Evolutionary conservation across 2,329 filamentous ascomycete genomes (phyloP).

Genomic region (Xylaria sp.): DNA sequence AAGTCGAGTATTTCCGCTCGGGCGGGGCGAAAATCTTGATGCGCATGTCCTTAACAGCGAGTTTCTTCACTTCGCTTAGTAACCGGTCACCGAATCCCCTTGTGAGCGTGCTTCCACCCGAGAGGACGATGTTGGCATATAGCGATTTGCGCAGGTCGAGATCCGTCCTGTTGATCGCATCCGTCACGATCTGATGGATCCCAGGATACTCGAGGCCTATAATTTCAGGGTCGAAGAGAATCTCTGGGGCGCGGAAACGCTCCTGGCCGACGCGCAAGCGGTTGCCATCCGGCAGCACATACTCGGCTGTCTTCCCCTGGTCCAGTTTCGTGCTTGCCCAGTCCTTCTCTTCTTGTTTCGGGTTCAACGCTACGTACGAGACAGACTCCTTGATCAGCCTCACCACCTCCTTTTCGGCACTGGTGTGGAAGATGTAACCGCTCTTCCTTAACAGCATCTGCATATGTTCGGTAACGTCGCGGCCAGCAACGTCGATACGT

Average conservation of each 20-base stretch:
- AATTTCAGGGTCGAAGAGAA: slow-evolving; percentile 96
- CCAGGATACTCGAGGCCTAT: slow-evolving; percentile 97
- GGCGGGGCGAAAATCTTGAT: slow-evolving; percentile 99
- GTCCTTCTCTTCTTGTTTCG: slow-evolving; percentile 94
- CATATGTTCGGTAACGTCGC: slow-evolving; percentile 95
- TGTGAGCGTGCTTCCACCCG: slow-evolving; percentile 93
- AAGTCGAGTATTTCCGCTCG: slow-evolving; percentile 97
- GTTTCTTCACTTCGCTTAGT: slow-evolving; percentile 87
- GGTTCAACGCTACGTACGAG: slow-evolving; percentile 90
- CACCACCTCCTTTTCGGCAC: slow-evolving; percentile 99
- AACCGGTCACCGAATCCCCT: slow-evolving; percentile 96
- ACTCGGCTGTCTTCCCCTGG: slow-evolving; percentile 83
- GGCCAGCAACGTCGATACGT: slow-evolving; percentile 93
- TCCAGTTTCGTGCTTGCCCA: slow-evolving; percentile 85
- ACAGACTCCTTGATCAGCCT: slow-evolving; percentile 95
- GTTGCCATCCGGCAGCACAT: slow-evolving; percentile 90
- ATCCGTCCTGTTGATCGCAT: slow-evolving; percentile 94
- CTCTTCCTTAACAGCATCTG: slow-evolving; percentile 91
- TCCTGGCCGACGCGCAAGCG: slow-evolving; percentile 92
- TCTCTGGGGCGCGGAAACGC: slow-evolving; percentile 94
- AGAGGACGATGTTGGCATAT: slow-evolving; percentile 97
- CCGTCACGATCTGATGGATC: slow-evolving; percentile 97
- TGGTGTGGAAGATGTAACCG: slow-evolving; percentile 95
- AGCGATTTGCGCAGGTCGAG: slow-evolving; percentile 93
- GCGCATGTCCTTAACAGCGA: slow-evolving; percentile 98